These are phyloP conservation scores for Trichoderma sp. DNA, from an alignment of 2,329 filamentous ascomycete species.

Conservation along the genomic window DNA sequence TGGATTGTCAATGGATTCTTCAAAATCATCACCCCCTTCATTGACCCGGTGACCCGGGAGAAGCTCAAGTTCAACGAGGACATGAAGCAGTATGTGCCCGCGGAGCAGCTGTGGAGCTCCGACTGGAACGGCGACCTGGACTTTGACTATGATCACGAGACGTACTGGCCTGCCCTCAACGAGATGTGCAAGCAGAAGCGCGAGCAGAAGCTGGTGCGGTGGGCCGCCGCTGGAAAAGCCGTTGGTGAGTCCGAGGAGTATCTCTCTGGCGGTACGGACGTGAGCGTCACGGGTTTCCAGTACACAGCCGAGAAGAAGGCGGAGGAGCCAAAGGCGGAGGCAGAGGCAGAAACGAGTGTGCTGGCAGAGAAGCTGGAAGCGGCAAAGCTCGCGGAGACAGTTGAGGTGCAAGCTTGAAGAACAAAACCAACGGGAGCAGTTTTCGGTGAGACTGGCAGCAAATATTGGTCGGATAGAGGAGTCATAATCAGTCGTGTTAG, in stretches of 20 bases:
- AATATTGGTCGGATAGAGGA: neutral
- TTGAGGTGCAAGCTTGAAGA: conserved; percentile 11
- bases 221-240: conserved; percentile 76
- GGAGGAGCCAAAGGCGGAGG: conserved; percentile 26
- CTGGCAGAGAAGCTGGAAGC: conserved; percentile 27
- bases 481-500: neutral
- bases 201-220: conserved; percentile 65
- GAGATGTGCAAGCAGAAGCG: conserved; percentile 68
- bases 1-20: conserved; percentile 94
- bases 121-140: conserved; percentile 75
- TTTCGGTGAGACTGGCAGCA: neutral
- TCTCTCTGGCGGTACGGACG: conserved; percentile 63
- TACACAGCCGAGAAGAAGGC: conserved; percentile 32
- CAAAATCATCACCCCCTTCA: conserved; percentile 93
- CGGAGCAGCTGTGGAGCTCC: conserved; percentile 77
- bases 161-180: conserved; percentile 87
- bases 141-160: conserved; percentile 86
- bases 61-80: conserved; percentile 99
- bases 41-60: conserved; percentile 88
- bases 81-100: conserved; percentile 77
- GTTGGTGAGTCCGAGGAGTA: conserved; percentile 88
- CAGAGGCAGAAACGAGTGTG: conserved; percentile 17
- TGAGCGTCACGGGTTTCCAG: conserved; percentile 39
- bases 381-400: conserved; percentile 21
- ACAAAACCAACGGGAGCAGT: neutral